A percentile compares a stretch with the other conserved stretches of the same genome.
Evolutionary conservation across 192 early-diverging fungal genomes (phyloP).

Genomic region (Entomortierella beljakovae): DNA sequence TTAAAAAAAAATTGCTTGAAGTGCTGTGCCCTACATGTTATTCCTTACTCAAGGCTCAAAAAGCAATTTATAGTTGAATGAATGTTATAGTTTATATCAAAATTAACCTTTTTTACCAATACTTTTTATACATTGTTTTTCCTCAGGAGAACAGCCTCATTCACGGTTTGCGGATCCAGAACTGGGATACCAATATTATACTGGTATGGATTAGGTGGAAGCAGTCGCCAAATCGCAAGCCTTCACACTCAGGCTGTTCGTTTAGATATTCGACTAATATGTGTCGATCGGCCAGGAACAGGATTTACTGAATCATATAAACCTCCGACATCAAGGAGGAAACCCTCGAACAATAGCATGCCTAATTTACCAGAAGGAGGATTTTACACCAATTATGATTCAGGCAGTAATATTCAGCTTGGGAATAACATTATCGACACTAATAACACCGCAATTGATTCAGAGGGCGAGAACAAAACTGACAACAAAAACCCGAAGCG

Average conservation of each 20-base stretch:
- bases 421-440: neutral
- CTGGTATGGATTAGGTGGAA: slow-evolving; percentile 47
- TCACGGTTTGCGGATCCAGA: slow-evolving; percentile 38
- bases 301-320: slow-evolving; percentile 42
- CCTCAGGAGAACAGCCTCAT: slow-evolving; percentile 37
- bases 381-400: neutral
- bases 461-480: neutral
- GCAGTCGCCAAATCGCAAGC: slow-evolving; percentile 38
- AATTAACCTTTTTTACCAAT: too few relatives aligned
- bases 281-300: slow-evolving; percentile 44
- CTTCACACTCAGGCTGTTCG: slow-evolving; percentile 47
- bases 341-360: neutral
- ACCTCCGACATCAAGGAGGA: neutral
- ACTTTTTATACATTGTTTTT: too few relatives aligned
- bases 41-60: too few relatives aligned
- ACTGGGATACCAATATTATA: slow-evolving; percentile 28
- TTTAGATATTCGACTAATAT: slow-evolving; percentile 31
- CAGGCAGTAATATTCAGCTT: neutral
- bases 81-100: too few relatives aligned
- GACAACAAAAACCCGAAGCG: neutral
- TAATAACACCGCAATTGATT: neutral
- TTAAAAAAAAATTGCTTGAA: too few relatives aligned
- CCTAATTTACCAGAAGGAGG: neutral
- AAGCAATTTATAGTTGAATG: too few relatives aligned
- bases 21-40: too few relatives aligned